Percentiles rank a stretch among this genome's conserved stretches.
Conservation (phyloP, 2,329 filamentous ascomycete species). For the Leptographium procerum region DNA sequence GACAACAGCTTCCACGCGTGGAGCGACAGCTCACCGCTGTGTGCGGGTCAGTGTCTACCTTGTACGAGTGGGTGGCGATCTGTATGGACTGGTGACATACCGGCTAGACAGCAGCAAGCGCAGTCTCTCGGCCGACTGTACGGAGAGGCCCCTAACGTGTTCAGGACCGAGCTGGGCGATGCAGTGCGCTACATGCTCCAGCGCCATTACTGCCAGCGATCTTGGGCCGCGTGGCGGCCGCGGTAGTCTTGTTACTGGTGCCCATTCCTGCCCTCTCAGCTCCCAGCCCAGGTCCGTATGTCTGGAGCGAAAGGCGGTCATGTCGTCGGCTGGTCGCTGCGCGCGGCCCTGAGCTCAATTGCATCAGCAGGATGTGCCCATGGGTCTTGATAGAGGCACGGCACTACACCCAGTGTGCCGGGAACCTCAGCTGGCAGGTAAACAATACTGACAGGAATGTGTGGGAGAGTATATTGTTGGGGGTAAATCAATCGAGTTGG, state of each 20-base stretch:
- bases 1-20: constrained; percentile 5
- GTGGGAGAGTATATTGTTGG: no score
- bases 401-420: no score
- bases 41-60: background rate
- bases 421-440: no score
- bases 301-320: background rate
- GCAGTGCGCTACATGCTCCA: constrained; percentile 1
- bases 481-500: background rate
- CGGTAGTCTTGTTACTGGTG: background rate
- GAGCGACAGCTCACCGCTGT: background rate
- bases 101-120: background rate
- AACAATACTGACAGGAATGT: no score
- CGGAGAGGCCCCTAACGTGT: constrained; percentile 2
- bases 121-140: background rate
- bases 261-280: background rate
- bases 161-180: background rate
- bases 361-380: no score
- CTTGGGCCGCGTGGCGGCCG: constrained; percentile 4
- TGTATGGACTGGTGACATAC: background rate
- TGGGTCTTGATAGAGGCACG: no score
- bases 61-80: no score
- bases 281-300: background rate
- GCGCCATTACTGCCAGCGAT: constrained; percentile 5
- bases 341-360: no score
- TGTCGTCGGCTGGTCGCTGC: background rate